Evolutionary conservation across 1,284 basidiomycete genomes (phyloP), one percentile per base, ranked within the genome.

Genomic region (Malassezia dermatis): DNA sequence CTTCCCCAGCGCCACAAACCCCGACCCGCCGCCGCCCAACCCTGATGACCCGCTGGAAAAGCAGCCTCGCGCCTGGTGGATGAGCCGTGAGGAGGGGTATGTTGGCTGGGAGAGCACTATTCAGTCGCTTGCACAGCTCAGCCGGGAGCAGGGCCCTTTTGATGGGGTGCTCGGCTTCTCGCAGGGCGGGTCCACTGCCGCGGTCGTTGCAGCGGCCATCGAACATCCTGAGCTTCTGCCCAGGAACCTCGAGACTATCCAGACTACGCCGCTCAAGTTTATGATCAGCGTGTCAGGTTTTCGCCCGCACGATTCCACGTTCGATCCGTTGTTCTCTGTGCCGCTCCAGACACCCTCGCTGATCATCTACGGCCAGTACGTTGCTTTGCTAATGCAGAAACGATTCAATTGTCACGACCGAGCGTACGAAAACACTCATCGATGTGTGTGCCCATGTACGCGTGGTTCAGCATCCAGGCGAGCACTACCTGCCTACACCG

Each of bases 1-100:
- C 8, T 35, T 57, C 15, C 45, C 55, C 5, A 51, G 39, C 32
- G 55, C 27, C 10, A 13, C 43, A 12, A 57, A 57, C 19, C 55
- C 55, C 2, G 46, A 57, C 17, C 55, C 55, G n/a, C 21, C 19
- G 23, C 63, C 64, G 15, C 66, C 72, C 44, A 63, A 64, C 52
- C 67, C 69, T 23, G 42, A 46, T 28, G 62, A 65, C 6, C 71
- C 70, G 5, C 52, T 69, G 35, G 71, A 74, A 43, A 64, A 72
- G 55, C 69, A 72, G 56, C 67, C 69, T 21, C 55, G 70, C 10
- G 68, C 67, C 4, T 74, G 71, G 71, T 74, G 68, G 66, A 52
- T 61, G 10, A 60, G 62, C 40, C 63, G 66, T 39, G 54, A 61
- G 3, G 60, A 60, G 13, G 62, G 53, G n/a, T 72, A 72, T 44